Evolutionary conservation across 108 stramenopile species (phyloP), one percentile per base, ranked within the genome.

Genomic region (Cylindrotheca fusiformis): DNA sequence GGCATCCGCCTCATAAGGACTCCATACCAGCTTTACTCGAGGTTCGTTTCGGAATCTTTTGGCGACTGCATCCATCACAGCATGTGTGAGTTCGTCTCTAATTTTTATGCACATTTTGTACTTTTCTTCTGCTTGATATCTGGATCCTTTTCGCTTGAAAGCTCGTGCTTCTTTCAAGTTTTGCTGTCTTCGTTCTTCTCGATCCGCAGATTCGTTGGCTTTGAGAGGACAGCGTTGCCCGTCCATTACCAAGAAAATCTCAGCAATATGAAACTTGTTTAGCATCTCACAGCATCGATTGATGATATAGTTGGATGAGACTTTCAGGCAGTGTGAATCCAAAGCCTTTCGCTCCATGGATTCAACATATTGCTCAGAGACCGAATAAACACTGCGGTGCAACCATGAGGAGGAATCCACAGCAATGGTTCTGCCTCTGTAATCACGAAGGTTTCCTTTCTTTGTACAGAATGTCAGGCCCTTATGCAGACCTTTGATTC

Each of bases 1-100:
- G 12, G 96, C 86, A 77, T 99, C 98, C 2, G 98, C 97, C 68
- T 99, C 98, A 77, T 96, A 98, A 0, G 98, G 98, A 14, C 92
- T 86, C 62, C 85, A 91, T 2, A 97, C 65, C 51, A 82, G 81
- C 44, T 78, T 57, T 3, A 94, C 86, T 52, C 68, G 70, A 31
- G 49, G 47, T 18, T 68, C 36, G 19, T 18, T 32, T 17, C 3
- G 25, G 32, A 61, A 70, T 32, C 31, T 27, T 63, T 46, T 55
- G 18, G 29, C 25, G 24, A 70, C 70, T 23, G 65, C 72, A 0
- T 36, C 58, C 33, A 74, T 60, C 28, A 95, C 88, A 24, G 69
- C 82, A 22, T 60, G 22, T 6, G 86, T 85, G 67, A 95, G 80
- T 5, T 67, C 52, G 3, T 72, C 76, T 21, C 58, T 80, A 4